These are phyloP conservation scores for Fusarium sp. DNA, from an alignment of 2,329 filamentous ascomycete species.

Conservation along the genomic window DNA sequence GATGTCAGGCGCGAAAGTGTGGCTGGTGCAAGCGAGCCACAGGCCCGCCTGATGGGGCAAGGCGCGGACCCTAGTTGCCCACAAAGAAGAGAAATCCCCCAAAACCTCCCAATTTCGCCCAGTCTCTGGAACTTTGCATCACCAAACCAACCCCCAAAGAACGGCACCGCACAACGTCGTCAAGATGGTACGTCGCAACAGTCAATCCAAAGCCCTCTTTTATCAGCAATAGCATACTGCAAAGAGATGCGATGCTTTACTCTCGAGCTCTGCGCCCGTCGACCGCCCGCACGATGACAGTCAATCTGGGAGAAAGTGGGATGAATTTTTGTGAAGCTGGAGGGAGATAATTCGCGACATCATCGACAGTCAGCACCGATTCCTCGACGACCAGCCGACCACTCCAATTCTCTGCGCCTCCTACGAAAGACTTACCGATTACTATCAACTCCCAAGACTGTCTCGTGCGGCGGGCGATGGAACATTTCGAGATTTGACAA, in stretches of 20 bases:
- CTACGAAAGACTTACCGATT: slow-evolving; percentile 4
- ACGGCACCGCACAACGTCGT: slow-evolving; percentile 59
- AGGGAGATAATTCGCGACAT: slow-evolving; percentile 35
- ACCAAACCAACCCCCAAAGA: slow-evolving; percentile 53
- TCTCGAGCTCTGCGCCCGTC: slow-evolving; percentile 38
- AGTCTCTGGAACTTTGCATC: slow-evolving; percentile 54
- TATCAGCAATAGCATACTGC: slow-evolving; percentile 14
- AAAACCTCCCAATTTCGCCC: slow-evolving; percentile 56
- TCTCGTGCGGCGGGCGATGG: slow-evolving; percentile 29
- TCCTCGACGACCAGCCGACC: slow-evolving; percentile 22
- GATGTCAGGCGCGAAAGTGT: slow-evolving; percentile 39
- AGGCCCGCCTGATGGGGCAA: slow-evolving; percentile 46
- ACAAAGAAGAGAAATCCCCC: slow-evolving; percentile 58
- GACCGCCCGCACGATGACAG: slow-evolving; percentile 48
- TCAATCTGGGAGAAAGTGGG: slow-evolving; percentile 42
- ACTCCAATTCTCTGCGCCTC: background rate
- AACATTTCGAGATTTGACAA: slow-evolving; percentile 17
- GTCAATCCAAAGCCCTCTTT: slow-evolving; percentile 29
- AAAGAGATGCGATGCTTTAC: slow-evolving; percentile 12
- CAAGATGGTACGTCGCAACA: slow-evolving; percentile 60
- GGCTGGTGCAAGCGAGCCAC: slow-evolving; percentile 44
- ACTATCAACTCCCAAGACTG: slow-evolving; percentile 32
- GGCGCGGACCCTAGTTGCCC: slow-evolving; percentile 55
- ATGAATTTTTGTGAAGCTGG: slow-evolving; percentile 40
- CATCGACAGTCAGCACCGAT: slow-evolving; percentile 28